Percentiles rank a stretch among this genome's conserved stretches.
Evolutionary conservation across 495 filamentous ascomycete genomes (phyloP).

Genomic region (Penicillium cosmopolitanum): DNA sequence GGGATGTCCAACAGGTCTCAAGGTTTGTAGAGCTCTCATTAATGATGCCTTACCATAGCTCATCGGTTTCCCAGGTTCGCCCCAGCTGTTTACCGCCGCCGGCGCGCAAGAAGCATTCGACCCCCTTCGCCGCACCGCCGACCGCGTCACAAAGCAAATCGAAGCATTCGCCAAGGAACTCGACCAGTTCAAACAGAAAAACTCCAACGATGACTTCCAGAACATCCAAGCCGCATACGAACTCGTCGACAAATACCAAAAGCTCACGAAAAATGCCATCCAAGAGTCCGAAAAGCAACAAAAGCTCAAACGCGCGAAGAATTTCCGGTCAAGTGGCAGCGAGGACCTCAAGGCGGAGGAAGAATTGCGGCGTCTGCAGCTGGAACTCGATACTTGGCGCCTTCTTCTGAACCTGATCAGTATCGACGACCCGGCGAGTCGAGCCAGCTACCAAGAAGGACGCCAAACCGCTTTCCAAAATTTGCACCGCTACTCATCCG

Average conservation of each 20-base stretch:
- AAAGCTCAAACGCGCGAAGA: slow-evolving; percentile 42
- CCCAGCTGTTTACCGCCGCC: slow-evolving; percentile 51
- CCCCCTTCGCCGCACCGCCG: slow-evolving; percentile 60
- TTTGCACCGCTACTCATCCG: slow-evolving; percentile 61
- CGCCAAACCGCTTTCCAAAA: slow-evolving; percentile 46
- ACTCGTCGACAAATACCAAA: slow-evolving; percentile 48
- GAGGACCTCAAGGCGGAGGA: slow-evolving; percentile 47
- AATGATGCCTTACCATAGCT: slow-evolving; percentile 1
- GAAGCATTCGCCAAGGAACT: slow-evolving; percentile 67
- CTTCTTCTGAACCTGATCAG: slow-evolving; percentile 69
- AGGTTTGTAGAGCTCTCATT: slow-evolving; percentile 17
- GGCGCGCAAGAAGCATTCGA: slow-evolving; percentile 55
- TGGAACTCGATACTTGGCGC: slow-evolving; percentile 87
- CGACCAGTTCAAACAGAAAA: slow-evolving; percentile 58
- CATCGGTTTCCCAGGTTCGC: slow-evolving; percentile 31
- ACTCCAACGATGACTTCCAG: slow-evolving; percentile 38
- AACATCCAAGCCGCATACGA: slow-evolving; percentile 48
- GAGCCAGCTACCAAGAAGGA: slow-evolving; percentile 38
- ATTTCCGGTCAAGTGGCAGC: slow-evolving; percentile 34
- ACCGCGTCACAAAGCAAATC: slow-evolving; percentile 64
- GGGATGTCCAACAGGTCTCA: slow-evolving; percentile 13
- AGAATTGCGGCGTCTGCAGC: slow-evolving; percentile 65
- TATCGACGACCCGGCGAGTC: slow-evolving; percentile 47
- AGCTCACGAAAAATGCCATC: slow-evolving; percentile 44
- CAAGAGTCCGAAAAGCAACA: slow-evolving; percentile 43